Evolutionary conservation across 108 stramenopile species (phyloP).

Genomic region (Pseudonitzschia pungens): DNA sequence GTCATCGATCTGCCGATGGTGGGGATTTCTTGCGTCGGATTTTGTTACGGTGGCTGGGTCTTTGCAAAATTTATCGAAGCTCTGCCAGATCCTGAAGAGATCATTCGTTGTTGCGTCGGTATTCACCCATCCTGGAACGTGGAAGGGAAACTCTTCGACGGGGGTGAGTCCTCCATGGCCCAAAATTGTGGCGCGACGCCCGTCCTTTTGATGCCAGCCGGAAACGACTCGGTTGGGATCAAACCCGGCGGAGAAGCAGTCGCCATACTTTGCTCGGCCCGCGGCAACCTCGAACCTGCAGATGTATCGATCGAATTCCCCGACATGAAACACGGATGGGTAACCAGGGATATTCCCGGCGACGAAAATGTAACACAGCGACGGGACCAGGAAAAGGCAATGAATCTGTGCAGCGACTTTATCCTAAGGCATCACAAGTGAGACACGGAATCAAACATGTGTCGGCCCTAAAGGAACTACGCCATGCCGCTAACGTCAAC

Average conservation of each 20-base stretch:
- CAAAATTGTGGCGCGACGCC: slow-evolving; percentile 22
- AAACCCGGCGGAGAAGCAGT: slow-evolving; percentile 36
- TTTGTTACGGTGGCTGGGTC: slow-evolving; percentile 55
- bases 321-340: slow-evolving; percentile 51
- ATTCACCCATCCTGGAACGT: slow-evolving; percentile 39
- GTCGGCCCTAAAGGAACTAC: too few species aligned
- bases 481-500: too few species aligned
- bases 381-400: too few species aligned
- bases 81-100: slow-evolving; percentile 11
- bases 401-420: too few species aligned
- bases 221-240: slow-evolving; percentile 40
- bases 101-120: slow-evolving; percentile 20
- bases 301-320: slow-evolving; percentile 27
- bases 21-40: slow-evolving; percentile 24
- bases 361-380: too few species aligned
- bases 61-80: slow-evolving; percentile 32
- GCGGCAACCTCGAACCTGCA: neutral
- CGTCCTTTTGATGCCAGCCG: slow-evolving; percentile 39
- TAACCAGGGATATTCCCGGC: slow-evolving; percentile 19
- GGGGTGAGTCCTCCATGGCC: slow-evolving; percentile 25
- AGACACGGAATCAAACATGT: too few species aligned
- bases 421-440: too few species aligned
- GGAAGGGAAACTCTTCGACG: slow-evolving; percentile 34
- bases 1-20: too few species aligned
- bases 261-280: neutral